Evolutionary conservation across 495 filamentous ascomycete species (phyloP).

Genomic region (Penicillium ochrochloron): DNA sequence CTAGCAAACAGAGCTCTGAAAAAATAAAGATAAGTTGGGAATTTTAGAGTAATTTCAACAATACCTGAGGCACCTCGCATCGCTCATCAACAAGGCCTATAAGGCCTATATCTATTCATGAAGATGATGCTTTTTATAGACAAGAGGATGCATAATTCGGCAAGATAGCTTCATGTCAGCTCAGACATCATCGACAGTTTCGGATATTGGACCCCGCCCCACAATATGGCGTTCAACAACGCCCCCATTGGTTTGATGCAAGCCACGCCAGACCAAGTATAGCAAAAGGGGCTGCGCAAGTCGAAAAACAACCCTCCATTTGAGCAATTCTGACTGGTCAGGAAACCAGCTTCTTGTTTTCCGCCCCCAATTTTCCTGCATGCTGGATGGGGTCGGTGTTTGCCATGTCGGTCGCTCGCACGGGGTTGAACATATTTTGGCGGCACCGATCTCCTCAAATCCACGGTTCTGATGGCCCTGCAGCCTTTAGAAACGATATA

Average conservation of each 20-base stretch:
- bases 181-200: neutral
- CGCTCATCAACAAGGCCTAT: too few relatives aligned
- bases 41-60: neutral
- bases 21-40: neutral
- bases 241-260: neutral
- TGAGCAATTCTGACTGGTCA: neutral
- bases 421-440: constrained; percentile 9
- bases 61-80: too few relatives aligned
- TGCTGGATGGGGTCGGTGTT: neutral
- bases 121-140: neutral
- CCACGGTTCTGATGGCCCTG: neutral
- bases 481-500: neutral
- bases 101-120: too few relatives aligned
- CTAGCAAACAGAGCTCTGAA: neutral
- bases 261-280: constrained; percentile 5
- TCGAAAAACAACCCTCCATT: neutral
- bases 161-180: neutral
- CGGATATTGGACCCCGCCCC: neutral
- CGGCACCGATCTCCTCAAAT: neutral
- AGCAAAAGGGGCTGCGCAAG: neutral
- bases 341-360: neutral
- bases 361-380: constrained; percentile 9
- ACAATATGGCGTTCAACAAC: neutral
- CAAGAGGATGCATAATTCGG: neutral
- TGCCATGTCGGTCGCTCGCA: constrained; percentile 1